These are phyloP conservation scores for Eimeria praecox DNA, from an alignment of 169 alveolate genomes.

Conservation along the genomic window DNA sequence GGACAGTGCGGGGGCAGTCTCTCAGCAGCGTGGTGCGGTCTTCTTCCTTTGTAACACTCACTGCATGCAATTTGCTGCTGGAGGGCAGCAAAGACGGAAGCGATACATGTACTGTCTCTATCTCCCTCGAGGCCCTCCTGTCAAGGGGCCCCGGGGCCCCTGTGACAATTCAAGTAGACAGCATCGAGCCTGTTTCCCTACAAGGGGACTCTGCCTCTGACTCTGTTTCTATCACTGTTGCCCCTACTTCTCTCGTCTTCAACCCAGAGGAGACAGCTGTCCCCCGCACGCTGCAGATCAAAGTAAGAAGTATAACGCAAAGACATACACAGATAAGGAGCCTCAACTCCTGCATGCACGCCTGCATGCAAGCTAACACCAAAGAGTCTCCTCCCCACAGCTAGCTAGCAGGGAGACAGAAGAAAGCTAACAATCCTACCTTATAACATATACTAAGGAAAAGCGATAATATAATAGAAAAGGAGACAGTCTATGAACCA, in stretches of 20 bases:
- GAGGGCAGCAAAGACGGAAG: conserved; percentile 57
- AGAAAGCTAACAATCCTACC: not conserved
- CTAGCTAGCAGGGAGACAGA: no score
- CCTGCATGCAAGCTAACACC: not conserved
- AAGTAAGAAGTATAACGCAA: not conserved
- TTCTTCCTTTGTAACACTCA: not conserved
- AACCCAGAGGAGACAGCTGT: not conserved
- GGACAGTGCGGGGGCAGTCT: conserved; percentile 1
- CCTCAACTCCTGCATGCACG: no score
- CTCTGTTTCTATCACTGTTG: not conserved
- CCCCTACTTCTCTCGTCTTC: not conserved
- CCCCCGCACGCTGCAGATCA: not conserved
- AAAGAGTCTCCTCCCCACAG: no score
- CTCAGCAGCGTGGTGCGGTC: not conserved
- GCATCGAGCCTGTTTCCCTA: not conserved
- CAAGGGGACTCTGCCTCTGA: not conserved
- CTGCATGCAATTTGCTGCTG: conserved; percentile 3
- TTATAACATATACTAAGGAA: not conserved
- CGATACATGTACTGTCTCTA: not conserved
- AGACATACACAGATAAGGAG: no score
- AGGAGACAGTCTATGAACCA: no score
- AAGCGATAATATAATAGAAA: no score
- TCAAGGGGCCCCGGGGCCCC: conserved; percentile 11
- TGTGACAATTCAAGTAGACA: not conserved
- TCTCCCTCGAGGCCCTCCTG: not conserved